Conservation (phyloP, 208 protist species). For the Blechomonas ayalai region DNA sequence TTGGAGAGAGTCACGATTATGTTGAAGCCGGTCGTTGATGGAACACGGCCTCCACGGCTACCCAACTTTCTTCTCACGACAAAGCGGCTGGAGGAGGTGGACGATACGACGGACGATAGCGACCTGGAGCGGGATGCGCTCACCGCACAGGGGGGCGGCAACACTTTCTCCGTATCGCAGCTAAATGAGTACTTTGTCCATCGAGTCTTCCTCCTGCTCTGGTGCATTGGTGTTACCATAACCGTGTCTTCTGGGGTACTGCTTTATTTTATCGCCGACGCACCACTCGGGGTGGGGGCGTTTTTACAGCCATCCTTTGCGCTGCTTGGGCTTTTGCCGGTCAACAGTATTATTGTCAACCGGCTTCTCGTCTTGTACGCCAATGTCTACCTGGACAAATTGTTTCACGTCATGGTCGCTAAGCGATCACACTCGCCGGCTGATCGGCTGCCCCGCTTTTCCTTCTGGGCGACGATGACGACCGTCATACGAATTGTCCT, state of each 20-base stretch:
- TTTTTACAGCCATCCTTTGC: slow-evolving; percentile 65
- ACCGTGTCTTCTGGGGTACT: slow-evolving; percentile 32
- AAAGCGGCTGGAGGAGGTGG: slow-evolving; percentile 48
- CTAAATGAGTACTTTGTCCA: slow-evolving; percentile 84
- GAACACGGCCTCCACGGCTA: slow-evolving; percentile 57
- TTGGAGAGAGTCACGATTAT: slow-evolving; percentile 70
- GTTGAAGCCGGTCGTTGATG: slow-evolving; percentile 57
- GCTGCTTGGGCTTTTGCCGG: slow-evolving; percentile 73
- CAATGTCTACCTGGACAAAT: slow-evolving; percentile 76
- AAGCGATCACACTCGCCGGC: slow-evolving; percentile 51
- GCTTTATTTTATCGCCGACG: slow-evolving; percentile 23
- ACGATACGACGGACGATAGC: slow-evolving; percentile 76
- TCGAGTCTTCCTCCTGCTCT: slow-evolving; percentile 64
- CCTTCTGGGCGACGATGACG: slow-evolving; percentile 42
- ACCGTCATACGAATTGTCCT: slow-evolving; percentile 48
- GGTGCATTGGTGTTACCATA: slow-evolving; percentile 50
- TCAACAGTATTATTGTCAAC: slow-evolving; percentile 80
- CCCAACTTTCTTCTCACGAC: slow-evolving; percentile 42
- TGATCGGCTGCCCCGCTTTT: slow-evolving; percentile 76
- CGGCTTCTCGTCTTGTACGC: slow-evolving; percentile 74
- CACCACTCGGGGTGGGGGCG: slow-evolving; percentile 45
- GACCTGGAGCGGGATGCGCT: slow-evolving; percentile 70
- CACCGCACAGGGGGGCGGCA: slow-evolving; percentile 43
- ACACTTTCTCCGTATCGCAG: slow-evolving; percentile 70
- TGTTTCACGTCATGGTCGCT: slow-evolving; percentile 73